phyloP scores from a whole-genome alignment of 148 eudicot genomes.

The Silene uniflora region DNA sequence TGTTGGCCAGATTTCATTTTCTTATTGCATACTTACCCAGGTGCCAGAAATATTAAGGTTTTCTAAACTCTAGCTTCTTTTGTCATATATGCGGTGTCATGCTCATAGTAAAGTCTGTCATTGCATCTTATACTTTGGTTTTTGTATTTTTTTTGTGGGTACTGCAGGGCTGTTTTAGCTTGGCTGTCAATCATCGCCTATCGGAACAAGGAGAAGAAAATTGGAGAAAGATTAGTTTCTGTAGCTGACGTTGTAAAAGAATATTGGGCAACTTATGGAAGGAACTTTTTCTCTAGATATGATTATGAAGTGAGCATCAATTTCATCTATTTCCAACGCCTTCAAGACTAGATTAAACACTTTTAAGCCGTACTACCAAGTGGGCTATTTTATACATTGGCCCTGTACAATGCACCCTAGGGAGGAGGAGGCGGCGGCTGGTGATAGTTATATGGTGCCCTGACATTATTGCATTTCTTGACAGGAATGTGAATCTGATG shows the following conservation, averaged over 20 bases:
- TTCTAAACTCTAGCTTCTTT: background rate
- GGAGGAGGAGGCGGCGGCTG: background rate
- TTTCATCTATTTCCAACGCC: background rate
- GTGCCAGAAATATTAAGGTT: background rate
- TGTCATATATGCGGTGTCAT: background rate
- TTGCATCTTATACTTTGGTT: background rate
- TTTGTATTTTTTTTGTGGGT: background rate
- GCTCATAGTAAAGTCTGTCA: background rate
- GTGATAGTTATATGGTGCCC: background rate
- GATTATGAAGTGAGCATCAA: slow-evolving; percentile 78
- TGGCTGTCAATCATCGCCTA: slow-evolving; percentile 93
- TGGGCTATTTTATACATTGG: background rate
- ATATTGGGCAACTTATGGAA: slow-evolving; percentile 94
- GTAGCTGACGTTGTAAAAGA: slow-evolving; percentile 88
- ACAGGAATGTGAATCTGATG: slow-evolving; percentile 98
- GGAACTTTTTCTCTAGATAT: slow-evolving; percentile 97
- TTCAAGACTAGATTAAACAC: background rate
- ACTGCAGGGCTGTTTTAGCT: slow-evolving; percentile 91
- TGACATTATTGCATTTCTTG: slow-evolving; percentile 16
- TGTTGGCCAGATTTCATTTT: background rate
- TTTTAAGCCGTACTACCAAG: background rate
- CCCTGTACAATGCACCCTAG: background rate
- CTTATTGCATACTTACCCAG: background rate
- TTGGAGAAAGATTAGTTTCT: slow-evolving; percentile 72
- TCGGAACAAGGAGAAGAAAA: slow-evolving; percentile 64